Base-by-base conservation (phyloP, 169 alveolate species). In the Cryptosporidium canis region DNA sequence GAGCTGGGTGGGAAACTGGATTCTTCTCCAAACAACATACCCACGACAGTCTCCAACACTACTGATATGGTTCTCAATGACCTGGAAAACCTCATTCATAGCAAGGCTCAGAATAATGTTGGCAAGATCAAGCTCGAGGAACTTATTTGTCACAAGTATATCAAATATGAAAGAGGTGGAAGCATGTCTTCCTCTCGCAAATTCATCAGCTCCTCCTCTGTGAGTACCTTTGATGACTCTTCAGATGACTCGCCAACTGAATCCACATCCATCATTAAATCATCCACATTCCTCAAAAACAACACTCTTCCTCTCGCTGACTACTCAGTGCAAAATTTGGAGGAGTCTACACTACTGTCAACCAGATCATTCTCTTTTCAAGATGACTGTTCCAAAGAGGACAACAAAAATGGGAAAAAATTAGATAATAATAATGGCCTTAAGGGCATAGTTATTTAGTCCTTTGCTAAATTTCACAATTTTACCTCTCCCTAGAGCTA, bases 171-270 rank as follows among this genome's bases (percentile, higher is more conserved):
- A n/a, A 61, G 45, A 14, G 47, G 53, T 56, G 24, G 55, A 51
- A 35, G 21, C 18, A 27, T 61, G 9, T 24, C 51, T 31, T 29
- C 61, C 16, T 51, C 63, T 61, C 68, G 71, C 24, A 77, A 55
- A 61, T 77, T 55, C 8, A 43, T 77, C 24, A 77, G 72, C 61
- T 77, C 84, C 16, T 70, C 87, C n/a, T 61, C 87, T 18, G 51
- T 77, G 41, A 77, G 87, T 29, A 77, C 87, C 45, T 58, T 41
- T 44, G 87, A 77, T 61, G 87, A 77, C 31, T 56, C 77, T 29
- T 61, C 55, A 3, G 83, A 67, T 18, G 67, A 70, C 39, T 37
- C 58, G 6, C 47, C 31, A 29, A 48, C 55, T 12, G 64, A 45
- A 35, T 56, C 64, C 24, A 14, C 70, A 5, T 33, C 47, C 2